Evolutionary conservation across 2,329 filamentous ascomycete species (phyloP).

Genomic region (Pestalotiopsis sp.): DNA sequence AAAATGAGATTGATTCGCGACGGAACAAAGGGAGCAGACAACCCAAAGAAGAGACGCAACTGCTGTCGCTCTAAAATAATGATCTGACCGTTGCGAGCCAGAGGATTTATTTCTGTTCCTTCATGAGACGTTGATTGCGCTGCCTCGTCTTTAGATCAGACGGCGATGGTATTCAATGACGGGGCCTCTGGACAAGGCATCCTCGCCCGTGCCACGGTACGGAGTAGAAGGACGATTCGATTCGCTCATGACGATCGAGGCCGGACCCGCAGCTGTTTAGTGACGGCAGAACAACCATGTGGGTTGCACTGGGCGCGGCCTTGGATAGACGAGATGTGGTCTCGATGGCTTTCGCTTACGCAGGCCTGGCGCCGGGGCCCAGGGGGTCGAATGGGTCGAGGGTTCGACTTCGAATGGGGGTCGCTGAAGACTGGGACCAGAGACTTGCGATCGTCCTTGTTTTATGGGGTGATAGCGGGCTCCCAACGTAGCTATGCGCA

Average conservation of each 20-base stretch:
- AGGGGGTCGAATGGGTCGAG: background rate
- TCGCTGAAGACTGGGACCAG: background rate
- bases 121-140: background rate
- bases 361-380: background rate
- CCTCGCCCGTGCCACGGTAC: background rate
- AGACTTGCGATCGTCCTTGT: background rate
- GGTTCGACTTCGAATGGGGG: background rate
- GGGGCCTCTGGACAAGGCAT: too few species aligned
- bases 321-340: slow-evolving; percentile 3
- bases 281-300: slow-evolving; percentile 1
- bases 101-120: background rate
- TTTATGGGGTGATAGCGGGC: background rate
- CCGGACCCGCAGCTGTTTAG: background rate
- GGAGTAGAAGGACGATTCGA: background rate
- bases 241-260: background rate
- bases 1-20: background rate
- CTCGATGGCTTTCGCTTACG: background rate
- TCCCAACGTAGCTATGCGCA: background rate
- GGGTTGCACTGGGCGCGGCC: background rate
- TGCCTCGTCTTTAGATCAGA: background rate
- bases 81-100: background rate
- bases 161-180: background rate
- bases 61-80: background rate
- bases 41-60: background rate
- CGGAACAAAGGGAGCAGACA: background rate